Conservation (phyloP, 352 stramenopile genomes). For the Phytophthora sojae region DNA sequence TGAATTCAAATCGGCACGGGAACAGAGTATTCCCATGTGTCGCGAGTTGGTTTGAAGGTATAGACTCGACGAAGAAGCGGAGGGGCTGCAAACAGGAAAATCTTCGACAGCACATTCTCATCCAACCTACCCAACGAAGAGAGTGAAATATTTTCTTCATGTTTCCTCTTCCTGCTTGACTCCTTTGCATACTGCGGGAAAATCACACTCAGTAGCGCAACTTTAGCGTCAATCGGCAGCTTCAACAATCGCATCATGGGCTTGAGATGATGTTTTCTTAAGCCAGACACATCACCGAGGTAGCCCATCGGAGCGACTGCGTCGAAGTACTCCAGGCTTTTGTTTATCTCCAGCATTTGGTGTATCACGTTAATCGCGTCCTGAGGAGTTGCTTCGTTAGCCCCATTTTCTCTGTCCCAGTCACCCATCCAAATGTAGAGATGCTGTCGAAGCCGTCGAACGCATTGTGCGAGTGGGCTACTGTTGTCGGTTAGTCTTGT, state of each 20-base stretch:
- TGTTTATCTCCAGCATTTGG: background rate
- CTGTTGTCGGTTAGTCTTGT: background rate
- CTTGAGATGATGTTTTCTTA: background rate
- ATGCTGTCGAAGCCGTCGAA: background rate
- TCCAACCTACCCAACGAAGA: background rate
- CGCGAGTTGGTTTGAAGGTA: background rate
- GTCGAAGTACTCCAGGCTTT: background rate
- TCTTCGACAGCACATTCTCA: background rate
- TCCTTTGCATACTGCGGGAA: background rate
- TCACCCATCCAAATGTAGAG: too few relatives aligned
- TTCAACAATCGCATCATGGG: background rate
- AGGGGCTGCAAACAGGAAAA: background rate
- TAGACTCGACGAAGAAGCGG: background rate
- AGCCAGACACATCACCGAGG: background rate
- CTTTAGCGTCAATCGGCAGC: background rate
- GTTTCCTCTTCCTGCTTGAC: background rate
- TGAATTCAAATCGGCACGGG: background rate
- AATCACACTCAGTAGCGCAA: background rate
- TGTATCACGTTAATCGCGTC: background rate
- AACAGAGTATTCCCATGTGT: background rate
- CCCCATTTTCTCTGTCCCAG: too few relatives aligned
- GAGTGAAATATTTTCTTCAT: background rate
- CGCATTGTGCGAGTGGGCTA: background rate
- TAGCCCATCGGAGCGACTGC: background rate
- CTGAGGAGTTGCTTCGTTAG: background rate